Percentiles rank a stretch among this genome's conserved stretches.
These are phyloP conservation scores for Boletus reticulatus DNA, from an alignment of 768 basidiomycete genomes.

Conservation along the genomic window DNA sequence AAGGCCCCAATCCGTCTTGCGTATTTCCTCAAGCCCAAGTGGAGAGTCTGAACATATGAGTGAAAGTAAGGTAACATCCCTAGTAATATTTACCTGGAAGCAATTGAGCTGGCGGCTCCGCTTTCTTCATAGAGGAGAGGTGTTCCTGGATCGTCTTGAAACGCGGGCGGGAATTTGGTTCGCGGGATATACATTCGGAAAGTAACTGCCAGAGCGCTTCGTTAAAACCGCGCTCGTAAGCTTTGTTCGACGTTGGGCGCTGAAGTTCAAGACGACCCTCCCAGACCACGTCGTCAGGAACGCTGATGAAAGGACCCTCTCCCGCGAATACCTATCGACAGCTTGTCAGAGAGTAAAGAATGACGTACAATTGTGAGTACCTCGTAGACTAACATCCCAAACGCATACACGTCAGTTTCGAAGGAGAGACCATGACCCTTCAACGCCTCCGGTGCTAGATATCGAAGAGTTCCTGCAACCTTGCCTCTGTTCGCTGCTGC, in stretches of 20 bases:
- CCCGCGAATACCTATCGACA: slow-evolving; percentile 6
- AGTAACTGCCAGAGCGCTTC: slow-evolving; percentile 3
- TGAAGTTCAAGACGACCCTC: background rate
- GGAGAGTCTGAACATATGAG: too few species aligned
- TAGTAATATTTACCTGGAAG: too few species aligned
- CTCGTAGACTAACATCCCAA: slow-evolving; percentile 31
- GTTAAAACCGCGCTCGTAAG: slow-evolving; percentile 1
- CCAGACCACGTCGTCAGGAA: background rate
- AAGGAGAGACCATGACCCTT: slow-evolving; percentile 10
- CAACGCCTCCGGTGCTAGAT: slow-evolving; percentile 32
- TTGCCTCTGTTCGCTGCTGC: slow-evolving; percentile 16
- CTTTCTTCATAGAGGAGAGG: background rate
- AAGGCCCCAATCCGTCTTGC: too few species aligned
- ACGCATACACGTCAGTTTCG: slow-evolving; percentile 31
- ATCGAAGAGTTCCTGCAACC: slow-evolving; percentile 29
- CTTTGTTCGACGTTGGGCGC: background rate
- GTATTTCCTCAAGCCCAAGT: too few species aligned
- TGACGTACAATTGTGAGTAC: slow-evolving; percentile 3
- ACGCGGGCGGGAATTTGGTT: background rate
- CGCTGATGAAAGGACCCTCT: slow-evolving; percentile 5
- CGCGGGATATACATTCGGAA: background rate
- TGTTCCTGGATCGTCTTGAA: background rate
- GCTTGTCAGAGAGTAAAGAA: background rate
- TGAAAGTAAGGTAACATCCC: too few species aligned
- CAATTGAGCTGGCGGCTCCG: background rate